Conservation (phyloP, 495 filamentous ascomycete genomes). For the Annulohypoxylon stygium region DNA sequence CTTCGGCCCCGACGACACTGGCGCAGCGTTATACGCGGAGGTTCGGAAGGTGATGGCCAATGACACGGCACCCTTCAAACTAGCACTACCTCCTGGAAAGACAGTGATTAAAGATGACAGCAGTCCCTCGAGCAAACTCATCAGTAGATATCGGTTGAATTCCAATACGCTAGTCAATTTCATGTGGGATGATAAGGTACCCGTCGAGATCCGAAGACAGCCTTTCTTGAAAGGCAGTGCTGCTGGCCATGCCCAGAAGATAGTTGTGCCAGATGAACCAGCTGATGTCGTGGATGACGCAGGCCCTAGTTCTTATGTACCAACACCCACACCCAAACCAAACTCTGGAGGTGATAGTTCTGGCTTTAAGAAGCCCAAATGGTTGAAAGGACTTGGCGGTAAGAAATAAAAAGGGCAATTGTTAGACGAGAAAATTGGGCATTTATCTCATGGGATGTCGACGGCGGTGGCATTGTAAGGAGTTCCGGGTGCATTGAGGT, state of each 20-base stretch:
- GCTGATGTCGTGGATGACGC: conserved; percentile 61
- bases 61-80: conserved; percentile 62
- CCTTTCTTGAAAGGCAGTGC: conserved; percentile 76
- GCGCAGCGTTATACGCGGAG: conserved; percentile 73
- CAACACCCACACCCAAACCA: conserved; percentile 58
- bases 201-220: conserved; percentile 59
- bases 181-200: conserved; percentile 74
- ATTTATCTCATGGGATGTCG: not conserved
- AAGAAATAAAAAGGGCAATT: conserved; percentile 57
- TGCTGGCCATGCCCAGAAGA: conserved; percentile 72
- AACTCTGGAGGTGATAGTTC: conserved; percentile 63
- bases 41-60: conserved; percentile 67
- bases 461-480: conserved; percentile 10
- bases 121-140: conserved; percentile 66
- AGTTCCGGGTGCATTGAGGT: not conserved
- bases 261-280: conserved; percentile 64
- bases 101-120: conserved; percentile 53
- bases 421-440: not conserved
- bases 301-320: conserved; percentile 45
- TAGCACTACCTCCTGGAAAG: conserved; percentile 57
- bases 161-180: conserved; percentile 82
- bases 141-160: conserved; percentile 76
- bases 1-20: conserved; percentile 73
- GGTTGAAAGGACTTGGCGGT: conserved; percentile 73
- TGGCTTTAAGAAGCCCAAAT: conserved; percentile 72